Conservation (phyloP, 2,329 filamentous ascomycete genomes). For the Pestalotiopsis sp. region DNA sequence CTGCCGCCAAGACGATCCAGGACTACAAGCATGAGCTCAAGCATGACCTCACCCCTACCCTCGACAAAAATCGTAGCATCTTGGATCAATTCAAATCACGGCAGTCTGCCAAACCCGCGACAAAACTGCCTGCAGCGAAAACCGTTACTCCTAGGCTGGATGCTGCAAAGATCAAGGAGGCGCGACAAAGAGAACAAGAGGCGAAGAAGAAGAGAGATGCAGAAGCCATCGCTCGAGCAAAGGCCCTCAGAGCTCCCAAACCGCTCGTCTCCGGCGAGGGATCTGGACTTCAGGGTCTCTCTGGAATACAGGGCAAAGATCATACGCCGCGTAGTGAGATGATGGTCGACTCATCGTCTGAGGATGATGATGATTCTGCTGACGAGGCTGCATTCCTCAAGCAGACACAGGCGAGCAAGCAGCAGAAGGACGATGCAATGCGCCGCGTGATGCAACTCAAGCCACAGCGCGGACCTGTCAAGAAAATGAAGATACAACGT, state of each 20-base stretch:
- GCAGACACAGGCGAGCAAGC: slow-evolving; percentile 48
- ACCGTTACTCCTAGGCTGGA: slow-evolving; percentile 23
- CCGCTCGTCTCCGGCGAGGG: slow-evolving; percentile 72
- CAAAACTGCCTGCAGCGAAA: slow-evolving; percentile 12
- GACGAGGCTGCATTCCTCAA: slow-evolving; percentile 54
- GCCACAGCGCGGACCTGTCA: slow-evolving; percentile 71
- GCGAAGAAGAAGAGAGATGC: slow-evolving; percentile 74
- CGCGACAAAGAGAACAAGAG: slow-evolving; percentile 74
- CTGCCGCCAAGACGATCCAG: slow-evolving; percentile 40
- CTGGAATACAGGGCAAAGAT: slow-evolving; percentile 74
- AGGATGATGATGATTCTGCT: slow-evolving; percentile 72
- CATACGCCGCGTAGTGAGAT: slow-evolving; percentile 80
- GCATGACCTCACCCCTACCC: slow-evolving; percentile 44
- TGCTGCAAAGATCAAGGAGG: slow-evolving; percentile 66
- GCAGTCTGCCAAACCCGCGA: slow-evolving; percentile 20
- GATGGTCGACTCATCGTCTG: slow-evolving; percentile 85
- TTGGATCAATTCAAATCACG: slow-evolving; percentile 49
- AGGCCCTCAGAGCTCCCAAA: slow-evolving; percentile 56
- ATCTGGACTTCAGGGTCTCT: slow-evolving; percentile 74
- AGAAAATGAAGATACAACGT: slow-evolving; percentile 78
- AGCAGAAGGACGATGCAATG: slow-evolving; percentile 50
- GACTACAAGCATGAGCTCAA: slow-evolving; percentile 52
- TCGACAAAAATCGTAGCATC: slow-evolving; percentile 46
- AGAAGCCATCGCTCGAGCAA: slow-evolving; percentile 71
- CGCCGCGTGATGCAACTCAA: slow-evolving; percentile 53